A percentile compares a stretch with the other conserved stretches of the same genome.
These are phyloP conservation scores for Rhizopus sp. DNA, from an alignment of 371 early-diverging fungal genomes.

Conservation along the genomic window DNA sequence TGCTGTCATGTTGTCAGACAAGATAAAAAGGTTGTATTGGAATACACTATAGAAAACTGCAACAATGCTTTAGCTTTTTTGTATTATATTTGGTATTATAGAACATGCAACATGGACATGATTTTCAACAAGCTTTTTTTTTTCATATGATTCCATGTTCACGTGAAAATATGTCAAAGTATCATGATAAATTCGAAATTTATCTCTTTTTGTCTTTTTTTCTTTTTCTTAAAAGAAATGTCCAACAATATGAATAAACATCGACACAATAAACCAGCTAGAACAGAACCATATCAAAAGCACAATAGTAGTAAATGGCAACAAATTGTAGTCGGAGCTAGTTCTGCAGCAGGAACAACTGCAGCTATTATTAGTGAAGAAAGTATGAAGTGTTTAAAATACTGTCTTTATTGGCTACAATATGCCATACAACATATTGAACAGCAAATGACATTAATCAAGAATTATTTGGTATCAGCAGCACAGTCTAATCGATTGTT, in stretches of 20 bases:
- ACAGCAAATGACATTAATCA: conserved; percentile 72
- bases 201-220: conserved; percentile 3
- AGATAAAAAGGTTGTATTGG: too few species aligned
- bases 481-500: conserved; percentile 24
- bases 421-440: conserved; percentile 84
- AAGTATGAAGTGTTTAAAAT: conserved; percentile 73
- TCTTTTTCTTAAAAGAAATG: conserved; percentile 2
- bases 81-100: too few species aligned
- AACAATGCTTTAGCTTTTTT: too few species aligned
- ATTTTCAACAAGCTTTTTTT: too few species aligned
- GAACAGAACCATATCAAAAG: conserved; percentile 25
- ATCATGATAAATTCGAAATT: background rate
- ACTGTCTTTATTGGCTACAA: conserved; percentile 83
- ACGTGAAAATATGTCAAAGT: conserved; percentile 29
- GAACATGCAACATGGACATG: too few species aligned
- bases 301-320: conserved; percentile 49
- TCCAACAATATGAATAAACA: background rate
- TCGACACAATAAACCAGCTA: conserved; percentile 21
- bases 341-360: conserved; percentile 67
- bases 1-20: too few species aligned
- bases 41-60: too few species aligned
- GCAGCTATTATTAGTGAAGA: conserved; percentile 79
- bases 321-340: conserved; percentile 67
- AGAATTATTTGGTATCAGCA: conserved; percentile 62
- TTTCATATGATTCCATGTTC: conserved; percentile 1